A percentile compares a stretch with the other conserved stretches of the same genome.
Conservation (phyloP, 441 rosid genomes). For the Erysimum cheiri region DNA sequence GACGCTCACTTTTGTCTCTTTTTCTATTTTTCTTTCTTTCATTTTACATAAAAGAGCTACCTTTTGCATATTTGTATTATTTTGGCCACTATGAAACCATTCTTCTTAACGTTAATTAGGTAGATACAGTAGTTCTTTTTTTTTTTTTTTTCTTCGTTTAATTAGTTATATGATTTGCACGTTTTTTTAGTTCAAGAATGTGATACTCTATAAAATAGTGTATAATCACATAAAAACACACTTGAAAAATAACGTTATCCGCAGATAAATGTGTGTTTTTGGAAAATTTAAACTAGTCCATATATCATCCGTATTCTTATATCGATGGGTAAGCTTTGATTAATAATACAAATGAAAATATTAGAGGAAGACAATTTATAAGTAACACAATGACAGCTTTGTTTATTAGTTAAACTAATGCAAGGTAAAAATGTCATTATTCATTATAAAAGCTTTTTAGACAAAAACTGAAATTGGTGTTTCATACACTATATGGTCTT, state of each 20-base stretch:
- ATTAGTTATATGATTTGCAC: not conserved
- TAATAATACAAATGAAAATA: no score
- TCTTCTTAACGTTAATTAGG: constrained; percentile 18
- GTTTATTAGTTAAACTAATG: no score
- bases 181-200: not conserved
- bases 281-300: no score
- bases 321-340: no score
- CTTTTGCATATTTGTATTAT: not conserved
- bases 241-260: no score
- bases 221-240: no score
- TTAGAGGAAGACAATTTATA: no score
- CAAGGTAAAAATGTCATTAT: not conserved
- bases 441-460: constrained; percentile 6
- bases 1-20: not conserved
- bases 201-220: not conserved
- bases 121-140: not conserved
- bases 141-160: not conserved
- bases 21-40: not conserved
- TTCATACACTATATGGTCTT: constrained; percentile 29
- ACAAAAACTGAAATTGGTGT: not conserved
- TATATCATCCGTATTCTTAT: no score
- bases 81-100: not conserved
- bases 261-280: no score
- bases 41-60: not conserved
- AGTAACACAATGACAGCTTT: no score